A percentile compares a stretch with the other conserved stretches of the same genome.
Evolutionary conservation across 805 yeast species (phyloP).

Genomic region (Blastobotrys terrestris): DNA sequence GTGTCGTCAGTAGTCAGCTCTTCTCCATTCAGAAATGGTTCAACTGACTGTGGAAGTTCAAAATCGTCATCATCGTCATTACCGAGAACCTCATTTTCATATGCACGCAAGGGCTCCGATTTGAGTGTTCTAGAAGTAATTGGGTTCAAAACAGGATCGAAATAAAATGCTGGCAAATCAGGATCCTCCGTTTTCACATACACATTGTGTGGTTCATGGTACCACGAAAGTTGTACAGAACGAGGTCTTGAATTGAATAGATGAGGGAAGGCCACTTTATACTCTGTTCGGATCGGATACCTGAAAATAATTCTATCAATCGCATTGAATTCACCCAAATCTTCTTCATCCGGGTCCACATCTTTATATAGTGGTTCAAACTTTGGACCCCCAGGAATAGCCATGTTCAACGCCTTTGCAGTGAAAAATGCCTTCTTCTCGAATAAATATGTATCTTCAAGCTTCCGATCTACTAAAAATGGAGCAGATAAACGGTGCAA

Average conservation of each 20-base stretch:
- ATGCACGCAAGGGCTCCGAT: conserved; percentile 19
- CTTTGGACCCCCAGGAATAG: conserved; percentile 94
- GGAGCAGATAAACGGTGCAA: conserved; percentile 69
- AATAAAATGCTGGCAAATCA: conserved; percentile 50
- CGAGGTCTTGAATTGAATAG: conserved; percentile 74
- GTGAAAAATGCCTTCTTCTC: conserved; percentile 78
- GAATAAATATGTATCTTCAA: conserved; percentile 65
- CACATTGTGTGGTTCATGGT: conserved; percentile 57
- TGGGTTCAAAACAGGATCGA: conserved; percentile 51
- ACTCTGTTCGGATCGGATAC: conserved; percentile 70
- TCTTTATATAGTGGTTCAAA: conserved; percentile 81
- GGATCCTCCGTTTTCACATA: conserved; percentile 42
- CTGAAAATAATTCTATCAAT: conserved; percentile 83
- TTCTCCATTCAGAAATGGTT: conserved; percentile 36
- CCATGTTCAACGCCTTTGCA: conserved; percentile 81
- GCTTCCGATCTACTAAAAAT: conserved; percentile 50
- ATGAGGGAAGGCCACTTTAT: conserved; percentile 79
- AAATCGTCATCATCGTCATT: conserved; percentile 36
- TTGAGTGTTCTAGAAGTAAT: conserved; percentile 30
- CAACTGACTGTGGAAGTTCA: conserved; percentile 32
- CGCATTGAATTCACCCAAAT: conserved; percentile 84
- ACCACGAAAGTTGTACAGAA: conserved; percentile 55
- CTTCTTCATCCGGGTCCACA: conserved; percentile 60
- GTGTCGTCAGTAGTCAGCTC: conserved; percentile 43
- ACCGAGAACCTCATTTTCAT: conserved; percentile 17